Conservation (phyloP, 805 yeast genomes). For the Schwanniomyces polymorphus region DNA sequence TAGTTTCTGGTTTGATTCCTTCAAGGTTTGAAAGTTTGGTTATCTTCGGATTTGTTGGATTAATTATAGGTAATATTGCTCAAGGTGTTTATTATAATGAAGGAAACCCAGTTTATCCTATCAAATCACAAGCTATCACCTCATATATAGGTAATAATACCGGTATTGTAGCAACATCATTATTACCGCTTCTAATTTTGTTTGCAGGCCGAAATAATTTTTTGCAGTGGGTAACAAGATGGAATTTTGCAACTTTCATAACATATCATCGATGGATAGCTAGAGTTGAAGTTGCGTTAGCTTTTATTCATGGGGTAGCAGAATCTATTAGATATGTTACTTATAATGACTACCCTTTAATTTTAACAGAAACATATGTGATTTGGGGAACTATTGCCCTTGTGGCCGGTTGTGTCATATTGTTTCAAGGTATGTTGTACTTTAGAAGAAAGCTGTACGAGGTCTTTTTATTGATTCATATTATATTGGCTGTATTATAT, state of each 20-base stretch:
- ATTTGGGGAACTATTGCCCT: conserved; percentile 35
- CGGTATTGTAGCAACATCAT: conserved; percentile 24
- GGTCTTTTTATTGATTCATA: conserved; percentile 20
- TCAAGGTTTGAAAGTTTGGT: conserved; percentile 38
- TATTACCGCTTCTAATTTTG: conserved; percentile 30
- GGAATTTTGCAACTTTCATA: conserved; percentile 33
- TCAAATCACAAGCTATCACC: conserved; percentile 32
- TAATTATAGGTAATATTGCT: conserved; percentile 26
- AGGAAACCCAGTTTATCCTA: conserved; percentile 35
- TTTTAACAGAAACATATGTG: conserved; percentile 22
- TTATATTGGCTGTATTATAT: conserved; percentile 37
- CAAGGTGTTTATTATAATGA: conserved; percentile 20
- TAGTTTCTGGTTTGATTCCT: conserved; percentile 35
- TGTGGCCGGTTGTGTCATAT: conserved; percentile 19
- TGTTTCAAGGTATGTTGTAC: conserved; percentile 34
- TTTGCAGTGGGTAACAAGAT: conserved; percentile 37
- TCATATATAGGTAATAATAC: conserved; percentile 42
- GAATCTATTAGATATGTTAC: neutral
- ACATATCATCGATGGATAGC: conserved; percentile 30
- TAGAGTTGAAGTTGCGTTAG: conserved; percentile 18
- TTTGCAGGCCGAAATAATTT: conserved; percentile 38
- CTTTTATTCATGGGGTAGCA: conserved; percentile 24
- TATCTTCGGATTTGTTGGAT: conserved; percentile 25
- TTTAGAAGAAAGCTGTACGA: conserved; percentile 72
- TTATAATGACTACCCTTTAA: conserved; percentile 11